Conservation (phyloP, 177 flowering plant genomes). For the Vitis hybrid region DNA sequence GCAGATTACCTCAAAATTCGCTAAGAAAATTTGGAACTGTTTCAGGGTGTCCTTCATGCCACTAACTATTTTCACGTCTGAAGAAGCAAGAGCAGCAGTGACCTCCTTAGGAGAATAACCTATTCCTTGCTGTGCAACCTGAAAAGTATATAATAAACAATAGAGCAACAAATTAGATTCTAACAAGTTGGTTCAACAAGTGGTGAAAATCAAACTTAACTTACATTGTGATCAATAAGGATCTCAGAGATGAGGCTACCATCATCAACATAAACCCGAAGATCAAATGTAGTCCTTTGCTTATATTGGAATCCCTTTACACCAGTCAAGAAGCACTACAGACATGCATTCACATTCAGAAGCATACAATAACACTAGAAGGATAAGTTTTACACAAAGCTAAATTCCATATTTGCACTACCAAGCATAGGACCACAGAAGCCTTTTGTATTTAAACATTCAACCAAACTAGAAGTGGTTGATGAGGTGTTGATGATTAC, state of each 20-base stretch:
- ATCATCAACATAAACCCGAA: constrained; percentile 80
- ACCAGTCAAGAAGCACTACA: constrained; percentile 85
- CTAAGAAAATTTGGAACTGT: constrained; percentile 60
- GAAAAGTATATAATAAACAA: constrained; percentile 11
- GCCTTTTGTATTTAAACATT: no score
- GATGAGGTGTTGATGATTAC: no score
- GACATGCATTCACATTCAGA: constrained; percentile 9
- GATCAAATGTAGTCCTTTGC: constrained; percentile 60
- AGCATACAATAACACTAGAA: not conserved
- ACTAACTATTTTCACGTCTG: constrained; percentile 36
- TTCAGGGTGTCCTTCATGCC: constrained; percentile 65
- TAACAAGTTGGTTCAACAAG: not conserved
- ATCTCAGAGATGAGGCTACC: constrained; percentile 93
- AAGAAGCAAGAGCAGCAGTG: constrained; percentile 66
- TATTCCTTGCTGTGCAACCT: constrained; percentile 71
- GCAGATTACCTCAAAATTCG: constrained; percentile 71
- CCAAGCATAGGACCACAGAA: no score
- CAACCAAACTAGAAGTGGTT: no score
- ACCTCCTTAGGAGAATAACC: constrained; percentile 79
- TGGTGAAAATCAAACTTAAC: constrained; percentile 18
- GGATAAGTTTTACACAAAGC: not conserved
- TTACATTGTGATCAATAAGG: constrained; percentile 73
- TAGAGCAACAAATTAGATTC: not conserved
- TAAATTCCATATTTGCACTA: not conserved
- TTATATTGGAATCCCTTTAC: constrained; percentile 77